phyloP scores from a whole-genome alignment of 352 stramenopile genomes.

The Phytophthora vignae region DNA sequence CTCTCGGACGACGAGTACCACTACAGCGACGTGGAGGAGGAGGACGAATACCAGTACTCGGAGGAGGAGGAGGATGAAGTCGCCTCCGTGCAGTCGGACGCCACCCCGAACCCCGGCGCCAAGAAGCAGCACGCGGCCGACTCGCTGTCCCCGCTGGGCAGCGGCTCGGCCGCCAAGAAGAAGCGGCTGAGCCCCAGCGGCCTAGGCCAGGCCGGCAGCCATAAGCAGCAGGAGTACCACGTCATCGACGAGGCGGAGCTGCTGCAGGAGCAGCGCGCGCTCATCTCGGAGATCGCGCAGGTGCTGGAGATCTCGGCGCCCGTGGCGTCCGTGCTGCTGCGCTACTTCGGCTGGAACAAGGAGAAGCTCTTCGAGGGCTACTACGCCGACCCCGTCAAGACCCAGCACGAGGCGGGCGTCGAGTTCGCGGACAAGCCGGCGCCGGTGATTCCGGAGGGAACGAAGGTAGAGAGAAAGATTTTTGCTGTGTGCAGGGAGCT shows the following conservation, averaged over 20 bases:
- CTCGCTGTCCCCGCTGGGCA: constrained; percentile 52
- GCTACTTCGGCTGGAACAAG: constrained; percentile 91
- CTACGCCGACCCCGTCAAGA: constrained; percentile 73
- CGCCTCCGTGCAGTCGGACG: constrained; percentile 36
- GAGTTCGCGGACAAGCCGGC: constrained; percentile 57
- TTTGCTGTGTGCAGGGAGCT: no score
- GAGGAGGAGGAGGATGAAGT: constrained; percentile 55
- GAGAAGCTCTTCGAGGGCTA: constrained; percentile 91
- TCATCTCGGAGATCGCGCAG: constrained; percentile 79
- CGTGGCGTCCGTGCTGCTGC: constrained; percentile 78
- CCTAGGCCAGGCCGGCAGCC: constrained; percentile 40
- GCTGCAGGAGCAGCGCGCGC: constrained; percentile 64
- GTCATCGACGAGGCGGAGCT: constrained; percentile 88
- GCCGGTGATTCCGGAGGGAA: constrained; percentile 44
- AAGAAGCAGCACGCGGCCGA: constrained; percentile 47
- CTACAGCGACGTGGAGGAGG: constrained; percentile 82
- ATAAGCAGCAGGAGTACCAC: constrained; percentile 68
- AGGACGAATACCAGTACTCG: constrained; percentile 78
- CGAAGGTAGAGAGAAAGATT: constrained; percentile 36
- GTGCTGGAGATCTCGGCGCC: constrained; percentile 76
- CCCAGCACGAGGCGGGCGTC: constrained; percentile 62
- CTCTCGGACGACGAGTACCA: constrained; percentile 86
- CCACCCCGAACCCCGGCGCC: constrained; percentile 15
- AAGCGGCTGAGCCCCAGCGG: constrained; percentile 61
- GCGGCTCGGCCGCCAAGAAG: constrained; percentile 69